Conservation (phyloP, 73 alveolate species). For the Tetrahymena elliotti region DNA sequence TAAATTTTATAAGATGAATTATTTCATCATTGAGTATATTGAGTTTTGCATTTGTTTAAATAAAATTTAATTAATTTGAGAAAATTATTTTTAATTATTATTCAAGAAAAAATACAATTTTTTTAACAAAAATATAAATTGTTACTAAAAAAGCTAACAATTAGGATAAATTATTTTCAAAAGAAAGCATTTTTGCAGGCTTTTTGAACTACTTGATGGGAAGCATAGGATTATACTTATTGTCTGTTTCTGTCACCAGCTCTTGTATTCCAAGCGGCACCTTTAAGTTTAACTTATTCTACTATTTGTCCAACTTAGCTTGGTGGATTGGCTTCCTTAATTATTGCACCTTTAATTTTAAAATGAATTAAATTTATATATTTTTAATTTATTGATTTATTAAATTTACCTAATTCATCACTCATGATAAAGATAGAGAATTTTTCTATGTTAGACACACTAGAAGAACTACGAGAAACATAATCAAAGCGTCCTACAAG, state of each 20-base stretch:
- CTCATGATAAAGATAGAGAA: slow-evolving; percentile 74
- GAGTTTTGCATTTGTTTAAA: no score
- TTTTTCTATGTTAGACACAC: slow-evolving; percentile 55
- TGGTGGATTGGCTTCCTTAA: slow-evolving; percentile 37
- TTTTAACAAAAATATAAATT: neutral
- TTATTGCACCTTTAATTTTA: slow-evolving; percentile 15
- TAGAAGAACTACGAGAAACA: slow-evolving; percentile 67
- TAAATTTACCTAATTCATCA: slow-evolving; percentile 69
- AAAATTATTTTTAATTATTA: no score
- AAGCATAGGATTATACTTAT: neutral
- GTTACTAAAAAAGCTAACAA: neutral
- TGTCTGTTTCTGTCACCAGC: neutral
- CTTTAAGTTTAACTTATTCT: slow-evolving; percentile 14
- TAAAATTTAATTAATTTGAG: no score
- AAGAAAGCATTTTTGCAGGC: neutral
- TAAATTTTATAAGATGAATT: no score
- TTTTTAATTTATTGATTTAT: neutral
- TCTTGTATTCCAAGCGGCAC: slow-evolving; percentile 22
- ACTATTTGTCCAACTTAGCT: slow-evolving; percentile 26
- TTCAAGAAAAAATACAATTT: no score
- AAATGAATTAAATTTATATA: neutral
- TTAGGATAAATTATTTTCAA: neutral
- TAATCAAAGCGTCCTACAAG: slow-evolving; percentile 91
- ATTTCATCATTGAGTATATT: no score
- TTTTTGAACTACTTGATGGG: neutral